These are phyloP conservation scores for Mixia osmundae DNA, from an alignment of 1,284 basidiomycete species.

Conservation along the genomic window DNA sequence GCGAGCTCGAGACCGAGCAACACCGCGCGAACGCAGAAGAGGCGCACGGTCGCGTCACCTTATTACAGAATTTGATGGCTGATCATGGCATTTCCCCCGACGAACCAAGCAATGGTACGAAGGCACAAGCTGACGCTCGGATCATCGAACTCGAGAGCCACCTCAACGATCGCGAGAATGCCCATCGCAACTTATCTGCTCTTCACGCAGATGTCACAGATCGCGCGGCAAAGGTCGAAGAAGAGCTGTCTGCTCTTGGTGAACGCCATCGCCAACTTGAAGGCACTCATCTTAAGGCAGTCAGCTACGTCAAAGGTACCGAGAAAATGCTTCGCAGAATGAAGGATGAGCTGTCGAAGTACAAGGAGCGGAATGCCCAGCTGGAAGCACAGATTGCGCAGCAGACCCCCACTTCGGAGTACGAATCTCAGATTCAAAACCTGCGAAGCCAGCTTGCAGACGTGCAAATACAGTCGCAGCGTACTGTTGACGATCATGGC, in stretches of 20 bases:
- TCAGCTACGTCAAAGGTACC: slow-evolving; percentile 29
- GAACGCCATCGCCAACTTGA: slow-evolving; percentile 17
- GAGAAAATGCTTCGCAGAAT: slow-evolving; percentile 97
- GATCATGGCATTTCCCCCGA: slow-evolving; percentile 64
- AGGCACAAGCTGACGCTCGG: slow-evolving; percentile 29
- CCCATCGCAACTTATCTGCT: slow-evolving; percentile 9
- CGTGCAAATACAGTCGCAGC: slow-evolving; percentile 30
- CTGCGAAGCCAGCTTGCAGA: slow-evolving; percentile 1
- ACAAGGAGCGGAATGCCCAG: slow-evolving; percentile 51
- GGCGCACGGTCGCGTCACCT: slow-evolving; percentile 45
- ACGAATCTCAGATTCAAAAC: too few relatives aligned
- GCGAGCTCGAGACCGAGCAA: slow-evolving; percentile 44
- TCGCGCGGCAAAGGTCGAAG: slow-evolving; percentile 9
- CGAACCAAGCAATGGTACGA: slow-evolving; percentile 34
- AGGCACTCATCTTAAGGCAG: slow-evolving; percentile 18
- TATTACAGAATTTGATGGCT: slow-evolving; percentile 63
- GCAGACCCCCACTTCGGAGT: too few relatives aligned
- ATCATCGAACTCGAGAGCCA: slow-evolving; percentile 52
- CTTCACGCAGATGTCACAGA: slow-evolving; percentile 10
- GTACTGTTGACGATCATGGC: slow-evolving; percentile 21
- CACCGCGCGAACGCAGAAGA: slow-evolving; percentile 46
- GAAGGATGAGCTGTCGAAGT: slow-evolving; percentile 69
- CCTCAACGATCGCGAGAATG: slow-evolving; percentile 25
- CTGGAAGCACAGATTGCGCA: slow-evolving; percentile 52
- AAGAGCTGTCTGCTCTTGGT: slow-evolving; percentile 16